phyloP scores from a whole-genome alignment of 1,139 yeast genomes.

The Blastobotrys petasosporus region DNA sequence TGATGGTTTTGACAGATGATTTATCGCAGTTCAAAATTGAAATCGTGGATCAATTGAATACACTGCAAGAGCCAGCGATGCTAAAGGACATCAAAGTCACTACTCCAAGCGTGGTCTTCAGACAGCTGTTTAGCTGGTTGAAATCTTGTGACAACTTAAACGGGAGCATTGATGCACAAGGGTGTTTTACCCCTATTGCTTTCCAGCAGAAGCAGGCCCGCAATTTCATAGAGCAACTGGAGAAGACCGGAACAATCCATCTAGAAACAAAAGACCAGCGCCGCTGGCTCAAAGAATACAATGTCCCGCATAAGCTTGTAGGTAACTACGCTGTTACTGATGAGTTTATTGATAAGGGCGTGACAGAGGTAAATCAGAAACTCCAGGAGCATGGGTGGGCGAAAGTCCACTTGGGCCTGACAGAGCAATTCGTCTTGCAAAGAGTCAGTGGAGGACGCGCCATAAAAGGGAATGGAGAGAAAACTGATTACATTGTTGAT shows the following conservation, averaged over 20 bases:
- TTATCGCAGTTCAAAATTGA: neutral
- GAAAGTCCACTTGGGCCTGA: constrained; percentile 3
- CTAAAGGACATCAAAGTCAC: neutral
- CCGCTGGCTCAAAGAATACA: neutral
- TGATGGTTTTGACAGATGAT: neutral
- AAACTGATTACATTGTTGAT: no score
- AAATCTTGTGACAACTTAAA: constrained; percentile 5
- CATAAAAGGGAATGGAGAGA: no score
- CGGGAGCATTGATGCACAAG: constrained; percentile 16
- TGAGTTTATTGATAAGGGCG: constrained; percentile 11
- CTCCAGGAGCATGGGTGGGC: constrained; percentile 18
- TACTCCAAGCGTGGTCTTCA: neutral
- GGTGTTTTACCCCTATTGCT: constrained; percentile 15
- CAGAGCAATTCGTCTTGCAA: no score
- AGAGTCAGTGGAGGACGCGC: no score
- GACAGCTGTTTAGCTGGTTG: constrained; percentile 6
- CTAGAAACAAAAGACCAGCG: constrained; percentile 5
- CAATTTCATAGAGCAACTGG: constrained; percentile 9
- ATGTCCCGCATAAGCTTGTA: neutral
- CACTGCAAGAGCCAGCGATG: neutral
- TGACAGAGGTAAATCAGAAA: constrained; percentile 6
- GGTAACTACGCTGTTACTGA: constrained; percentile 17
- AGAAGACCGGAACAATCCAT: constrained; percentile 12
- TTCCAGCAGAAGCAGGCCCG: constrained; percentile 9
- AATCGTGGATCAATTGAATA: neutral